Evolutionary conservation across 441 rosid genomes (phyloP).

Genomic region (Heliophila coronopifolia): DNA sequence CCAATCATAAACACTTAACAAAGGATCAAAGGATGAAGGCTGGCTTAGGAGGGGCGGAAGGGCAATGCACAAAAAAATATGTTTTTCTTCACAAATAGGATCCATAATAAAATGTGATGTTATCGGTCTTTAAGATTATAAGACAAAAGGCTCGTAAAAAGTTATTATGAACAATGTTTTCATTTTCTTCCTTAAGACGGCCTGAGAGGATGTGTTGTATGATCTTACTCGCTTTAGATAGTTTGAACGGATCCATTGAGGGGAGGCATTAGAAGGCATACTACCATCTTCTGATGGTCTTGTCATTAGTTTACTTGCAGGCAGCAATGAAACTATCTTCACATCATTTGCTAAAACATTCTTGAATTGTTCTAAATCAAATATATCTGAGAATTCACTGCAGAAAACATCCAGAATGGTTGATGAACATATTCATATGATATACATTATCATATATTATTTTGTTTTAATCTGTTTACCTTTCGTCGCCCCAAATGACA

Average conservation of each 20-base stretch:
- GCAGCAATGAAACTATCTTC: conserved; percentile 69
- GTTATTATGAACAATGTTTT: too few species aligned
- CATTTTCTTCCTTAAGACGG: not conserved
- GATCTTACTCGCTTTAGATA: conserved; percentile 64
- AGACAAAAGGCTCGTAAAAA: too few species aligned
- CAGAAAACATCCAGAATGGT: conserved; percentile 15
- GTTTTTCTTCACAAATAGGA: too few species aligned
- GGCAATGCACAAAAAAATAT: too few species aligned
- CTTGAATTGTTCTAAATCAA: conserved; percentile 87
- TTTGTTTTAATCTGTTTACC: conserved; percentile 47
- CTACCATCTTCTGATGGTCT: conserved; percentile 73
- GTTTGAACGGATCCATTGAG: conserved; percentile 83
- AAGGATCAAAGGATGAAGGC: too few species aligned
- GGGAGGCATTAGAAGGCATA: conserved; percentile 68
- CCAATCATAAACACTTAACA: not conserved
- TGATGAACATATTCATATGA: not conserved
- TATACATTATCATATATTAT: too few species aligned
- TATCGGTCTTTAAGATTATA: too few species aligned
- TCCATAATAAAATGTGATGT: too few species aligned
- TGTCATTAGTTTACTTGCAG: conserved; percentile 73
- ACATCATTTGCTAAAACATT: conserved; percentile 65
- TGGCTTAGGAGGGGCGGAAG: too few species aligned
- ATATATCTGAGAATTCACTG: conserved; percentile 93
- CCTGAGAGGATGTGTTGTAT: not conserved
- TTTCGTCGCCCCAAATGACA: conserved; percentile 94